Percentiles rank a stretch among this genome's conserved stretches.
Evolutionary conservation across 2,329 filamentous ascomycete species (phyloP).

Genomic region (Trichocomaceae sp.): DNA sequence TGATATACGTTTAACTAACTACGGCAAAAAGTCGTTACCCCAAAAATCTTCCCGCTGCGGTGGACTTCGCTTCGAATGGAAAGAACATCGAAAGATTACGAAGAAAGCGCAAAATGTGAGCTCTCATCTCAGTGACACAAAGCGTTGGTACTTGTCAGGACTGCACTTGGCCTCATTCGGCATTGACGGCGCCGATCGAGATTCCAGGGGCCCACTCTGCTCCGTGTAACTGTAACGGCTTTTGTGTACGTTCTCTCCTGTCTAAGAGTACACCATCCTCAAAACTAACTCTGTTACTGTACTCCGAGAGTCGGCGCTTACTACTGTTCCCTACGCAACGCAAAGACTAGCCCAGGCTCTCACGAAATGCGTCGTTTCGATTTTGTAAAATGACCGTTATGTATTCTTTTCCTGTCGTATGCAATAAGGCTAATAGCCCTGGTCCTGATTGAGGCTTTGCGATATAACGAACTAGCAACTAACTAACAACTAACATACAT

Average conservation of each 20-base stretch:
- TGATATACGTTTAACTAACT: not conserved
- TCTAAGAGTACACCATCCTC: not conserved
- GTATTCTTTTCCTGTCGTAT: not conserved
- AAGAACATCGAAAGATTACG: not conserved
- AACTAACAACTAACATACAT: no score
- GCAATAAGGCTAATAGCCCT: not conserved
- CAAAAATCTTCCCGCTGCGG: not conserved
- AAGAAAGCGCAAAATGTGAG: not conserved
- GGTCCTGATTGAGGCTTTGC: not conserved
- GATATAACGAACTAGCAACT: no score
- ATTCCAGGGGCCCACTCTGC: slow-evolving; percentile 4
- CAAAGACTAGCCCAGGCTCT: not conserved
- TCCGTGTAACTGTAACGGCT: slow-evolving; percentile 9
- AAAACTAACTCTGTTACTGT: no score
- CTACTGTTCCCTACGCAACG: not conserved
- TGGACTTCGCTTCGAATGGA: not conserved
- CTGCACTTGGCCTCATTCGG: slow-evolving; percentile 5
- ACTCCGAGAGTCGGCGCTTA: no score
- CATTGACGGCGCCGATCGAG: slow-evolving; percentile 11
- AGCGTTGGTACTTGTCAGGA: slow-evolving; percentile 1
- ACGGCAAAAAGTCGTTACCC: not conserved
- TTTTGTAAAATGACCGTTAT: not conserved
- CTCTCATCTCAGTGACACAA: not conserved
- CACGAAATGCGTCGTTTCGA: no score
- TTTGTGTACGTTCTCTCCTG: not conserved